A percentile compares a stretch with the other conserved stretches of the same genome.
Conservation (phyloP, 805 yeast genomes). For the Candida nanaspora region DNA sequence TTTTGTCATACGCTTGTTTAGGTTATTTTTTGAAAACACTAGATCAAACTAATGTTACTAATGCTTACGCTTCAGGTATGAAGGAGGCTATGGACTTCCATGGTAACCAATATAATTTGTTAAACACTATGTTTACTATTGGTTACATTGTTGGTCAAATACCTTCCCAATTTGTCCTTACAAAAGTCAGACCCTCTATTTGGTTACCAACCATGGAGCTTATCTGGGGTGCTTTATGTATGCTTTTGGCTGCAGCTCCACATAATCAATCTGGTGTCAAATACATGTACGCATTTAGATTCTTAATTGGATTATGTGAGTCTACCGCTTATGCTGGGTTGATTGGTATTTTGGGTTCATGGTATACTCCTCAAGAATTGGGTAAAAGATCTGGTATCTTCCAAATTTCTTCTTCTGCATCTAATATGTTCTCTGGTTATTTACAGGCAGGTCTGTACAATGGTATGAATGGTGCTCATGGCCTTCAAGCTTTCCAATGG, state of each 20-base stretch:
- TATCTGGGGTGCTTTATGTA: slow-evolving; percentile 13
- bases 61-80: slow-evolving; percentile 64
- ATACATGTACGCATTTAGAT: slow-evolving; percentile 50
- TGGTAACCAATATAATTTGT: slow-evolving; percentile 34
- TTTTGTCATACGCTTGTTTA: slow-evolving; percentile 38
- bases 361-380: slow-evolving; percentile 48
- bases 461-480: slow-evolving; percentile 37
- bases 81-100: slow-evolving; percentile 45
- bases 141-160: slow-evolving; percentile 21
- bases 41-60: slow-evolving; percentile 53
- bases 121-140: slow-evolving; percentile 30
- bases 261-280: slow-evolving; percentile 32
- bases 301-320: slow-evolving; percentile 60
- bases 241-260: slow-evolving; percentile 9
- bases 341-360: slow-evolving; percentile 51
- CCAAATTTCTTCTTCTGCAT: slow-evolving; percentile 55
- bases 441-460: slow-evolving; percentile 47
- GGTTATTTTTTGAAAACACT: slow-evolving; percentile 65
- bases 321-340: slow-evolving; percentile 56
- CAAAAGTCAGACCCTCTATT: slow-evolving; percentile 5
- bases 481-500: slow-evolving; percentile 61
- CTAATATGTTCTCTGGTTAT: slow-evolving; percentile 52
- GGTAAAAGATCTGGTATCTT: slow-evolving; percentile 53
- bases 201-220: slow-evolving; percentile 12
- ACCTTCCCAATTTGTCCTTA: slow-evolving; percentile 10